Conservation (phyloP, 352 stramenopile species). For the Pythium plurisporium region DNA sequence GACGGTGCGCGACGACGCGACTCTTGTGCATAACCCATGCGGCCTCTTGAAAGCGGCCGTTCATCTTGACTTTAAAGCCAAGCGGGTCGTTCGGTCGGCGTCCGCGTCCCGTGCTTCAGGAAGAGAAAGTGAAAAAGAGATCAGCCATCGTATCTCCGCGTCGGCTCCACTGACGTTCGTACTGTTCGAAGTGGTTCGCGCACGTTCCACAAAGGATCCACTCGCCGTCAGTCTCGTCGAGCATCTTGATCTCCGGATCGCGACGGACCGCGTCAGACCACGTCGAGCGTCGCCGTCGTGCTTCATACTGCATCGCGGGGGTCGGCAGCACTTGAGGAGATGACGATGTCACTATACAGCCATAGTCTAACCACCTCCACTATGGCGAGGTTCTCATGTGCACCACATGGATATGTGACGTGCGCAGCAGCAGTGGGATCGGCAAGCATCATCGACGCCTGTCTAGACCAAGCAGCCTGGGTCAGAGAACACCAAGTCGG, state of each 20-base stretch:
- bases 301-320: conserved; percentile 27
- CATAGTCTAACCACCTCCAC: no score
- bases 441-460: no score
- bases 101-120: conserved; percentile 39
- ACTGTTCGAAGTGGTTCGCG: conserved; percentile 51
- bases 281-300: conserved; percentile 39
- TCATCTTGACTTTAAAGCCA: conserved; percentile 75
- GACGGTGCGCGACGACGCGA: conserved; percentile 42
- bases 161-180: not conserved
- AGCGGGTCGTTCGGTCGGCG: conserved; percentile 57
- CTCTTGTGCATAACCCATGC: conserved; percentile 70
- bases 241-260: conserved; percentile 45
- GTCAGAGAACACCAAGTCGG: not conserved
- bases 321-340: not conserved
- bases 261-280: conserved; percentile 50
- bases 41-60: conserved; percentile 53
- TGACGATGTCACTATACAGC: not conserved
- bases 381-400: not conserved
- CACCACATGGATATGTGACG: no score
- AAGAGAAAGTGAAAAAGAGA: no score
- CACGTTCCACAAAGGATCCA: conserved; percentile 68
- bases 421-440: no score
- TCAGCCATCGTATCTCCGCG: no score
- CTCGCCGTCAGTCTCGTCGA: conserved; percentile 55
- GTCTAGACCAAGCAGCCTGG: not conserved